Percentiles rank a stretch among this genome's conserved stretches.
These are phyloP conservation scores for Marasmius tenuissimus DNA, from an alignment of 1,284 basidiomycete genomes.

Conservation along the genomic window DNA sequence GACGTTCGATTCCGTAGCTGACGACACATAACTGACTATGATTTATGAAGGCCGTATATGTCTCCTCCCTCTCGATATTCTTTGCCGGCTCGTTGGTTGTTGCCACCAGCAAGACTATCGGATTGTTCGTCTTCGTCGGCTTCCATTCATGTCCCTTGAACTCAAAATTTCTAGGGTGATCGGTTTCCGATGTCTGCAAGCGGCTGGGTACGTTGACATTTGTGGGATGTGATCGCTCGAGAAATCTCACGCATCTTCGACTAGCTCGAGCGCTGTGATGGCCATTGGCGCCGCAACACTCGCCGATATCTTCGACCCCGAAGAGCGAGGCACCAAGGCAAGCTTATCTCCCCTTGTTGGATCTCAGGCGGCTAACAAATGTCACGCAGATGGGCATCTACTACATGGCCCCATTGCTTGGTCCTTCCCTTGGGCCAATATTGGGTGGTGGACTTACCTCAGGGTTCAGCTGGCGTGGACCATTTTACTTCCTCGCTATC, in stretches of 20 bases:
- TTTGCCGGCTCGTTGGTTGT: conserved; percentile 64
- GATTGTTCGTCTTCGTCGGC: conserved; percentile 29
- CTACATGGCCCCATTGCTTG: conserved; percentile 62
- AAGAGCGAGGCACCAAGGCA: conserved; percentile 72
- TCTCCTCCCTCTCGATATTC: conserved; percentile 61
- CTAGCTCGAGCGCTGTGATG: conserved; percentile 74
- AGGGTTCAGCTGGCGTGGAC: conserved; percentile 72
- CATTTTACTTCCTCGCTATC: conserved; percentile 80
- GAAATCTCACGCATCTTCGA: neutral
- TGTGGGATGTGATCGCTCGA: neutral
- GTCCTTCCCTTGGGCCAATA: conserved; percentile 72
- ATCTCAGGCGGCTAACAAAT: neutral
- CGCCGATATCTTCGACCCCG: conserved; percentile 79
- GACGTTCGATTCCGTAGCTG: conserved; percentile 16
- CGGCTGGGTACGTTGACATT: conserved; percentile 47
- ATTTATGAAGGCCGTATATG: conserved; percentile 56
- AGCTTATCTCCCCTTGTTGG: conserved; percentile 12
- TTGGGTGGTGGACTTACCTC: conserved; percentile 70
- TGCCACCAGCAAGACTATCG: conserved; percentile 60
- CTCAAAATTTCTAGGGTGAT: conserved; percentile 48
- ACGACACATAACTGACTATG: conserved; percentile 3
- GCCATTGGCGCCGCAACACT: conserved; percentile 81
- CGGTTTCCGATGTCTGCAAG: conserved; percentile 71
- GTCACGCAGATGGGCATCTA: conserved; percentile 65
- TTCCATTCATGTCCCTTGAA: conserved; percentile 5